Conservation (phyloP, 1,284 basidiomycete genomes). For the Sanghuangporus baumii region DNA sequence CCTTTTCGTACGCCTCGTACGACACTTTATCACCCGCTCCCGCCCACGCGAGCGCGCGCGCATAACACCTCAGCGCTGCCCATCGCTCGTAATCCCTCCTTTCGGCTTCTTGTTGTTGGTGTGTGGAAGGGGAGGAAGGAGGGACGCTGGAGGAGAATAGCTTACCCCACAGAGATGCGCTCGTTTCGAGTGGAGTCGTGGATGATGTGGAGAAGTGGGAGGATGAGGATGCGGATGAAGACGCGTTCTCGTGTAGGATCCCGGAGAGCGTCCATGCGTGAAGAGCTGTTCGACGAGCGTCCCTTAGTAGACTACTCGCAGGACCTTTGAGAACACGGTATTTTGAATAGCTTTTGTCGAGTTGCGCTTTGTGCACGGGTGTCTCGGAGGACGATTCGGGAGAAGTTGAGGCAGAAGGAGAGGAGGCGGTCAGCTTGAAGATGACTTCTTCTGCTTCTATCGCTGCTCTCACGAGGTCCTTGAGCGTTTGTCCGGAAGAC, state of each 20-base stretch:
- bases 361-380: not conserved
- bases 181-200: not conserved
- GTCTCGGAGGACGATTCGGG: not conserved
- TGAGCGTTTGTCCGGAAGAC: slow-evolving; percentile 23
- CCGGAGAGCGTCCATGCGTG: slow-evolving; percentile 63
- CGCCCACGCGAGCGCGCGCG: slow-evolving; percentile 59
- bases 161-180: not conserved
- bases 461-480: slow-evolving; percentile 40
- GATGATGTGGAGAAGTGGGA: not conserved
- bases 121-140: not conserved
- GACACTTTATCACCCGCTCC: slow-evolving; percentile 27
- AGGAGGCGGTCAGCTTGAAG: slow-evolving; percentile 37
- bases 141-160: not conserved
- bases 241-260: slow-evolving; percentile 36
- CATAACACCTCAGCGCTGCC: slow-evolving; percentile 47
- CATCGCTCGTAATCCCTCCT: not conserved
- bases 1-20: slow-evolving; percentile 21
- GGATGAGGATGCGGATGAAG: slow-evolving; percentile 12
- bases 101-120: not conserved
- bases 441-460: slow-evolving; percentile 65
- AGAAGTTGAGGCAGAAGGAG: slow-evolving; percentile 11
- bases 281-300: slow-evolving; percentile 62
- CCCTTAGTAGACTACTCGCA: slow-evolving; percentile 56
- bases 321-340: slow-evolving; percentile 44
- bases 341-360: not conserved